Evolutionary conservation across 1,284 basidiomycete genomes (phyloP), one percentile per base, ranked within the genome.

Genomic region (Mycosarcoma mackinlayi): DNA sequence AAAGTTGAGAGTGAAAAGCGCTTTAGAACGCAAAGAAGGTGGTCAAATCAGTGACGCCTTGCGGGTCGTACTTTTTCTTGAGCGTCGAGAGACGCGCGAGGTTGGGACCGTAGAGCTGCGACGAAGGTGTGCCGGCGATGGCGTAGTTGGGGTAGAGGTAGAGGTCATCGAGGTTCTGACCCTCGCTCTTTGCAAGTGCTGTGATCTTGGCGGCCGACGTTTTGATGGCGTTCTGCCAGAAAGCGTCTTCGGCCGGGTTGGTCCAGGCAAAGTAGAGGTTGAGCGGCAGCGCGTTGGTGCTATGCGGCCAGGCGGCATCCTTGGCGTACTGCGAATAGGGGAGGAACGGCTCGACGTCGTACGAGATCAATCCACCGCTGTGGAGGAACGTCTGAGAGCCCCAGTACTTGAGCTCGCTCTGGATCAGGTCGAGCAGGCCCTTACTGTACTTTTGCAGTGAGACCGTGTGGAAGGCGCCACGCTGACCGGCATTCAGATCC

Each of bases 91-190:
- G 66, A 16, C 67, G 55, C 6, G n/a, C 62, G 25, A 68, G 57
- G 42, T 76, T 61, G 23, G 68, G 60, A 11, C 70, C 73, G 44
- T 54, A 77, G 11, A 77, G 42, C 35, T 50, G 11, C 33, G 47
- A 41, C 0, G 40, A 37, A 7, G 72, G 57, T 4, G 75, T 78
- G 6, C 56, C 67, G 2, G 53, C n/a, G 39, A 69, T 30, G 19
- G 76, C 76, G 46, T 78, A 78, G 52, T 78, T 78, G 30, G 76
- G 75, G 45, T 78, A 78, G 10, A 74, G 54, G 46, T 58, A 67
- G 6, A 57, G 42, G 21, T 63, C 19, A 46, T 75, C 69, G 18
- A 78, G 46, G 31, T 75, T 59, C 49, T 78, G 76, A 9, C 76
- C 76, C 49, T 78, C 76, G 30, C 23, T 42, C 18, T 31, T 46